Base-by-base conservation (phyloP, 441 rosid genomes). In the Gossypium schwendimanii region DNA sequence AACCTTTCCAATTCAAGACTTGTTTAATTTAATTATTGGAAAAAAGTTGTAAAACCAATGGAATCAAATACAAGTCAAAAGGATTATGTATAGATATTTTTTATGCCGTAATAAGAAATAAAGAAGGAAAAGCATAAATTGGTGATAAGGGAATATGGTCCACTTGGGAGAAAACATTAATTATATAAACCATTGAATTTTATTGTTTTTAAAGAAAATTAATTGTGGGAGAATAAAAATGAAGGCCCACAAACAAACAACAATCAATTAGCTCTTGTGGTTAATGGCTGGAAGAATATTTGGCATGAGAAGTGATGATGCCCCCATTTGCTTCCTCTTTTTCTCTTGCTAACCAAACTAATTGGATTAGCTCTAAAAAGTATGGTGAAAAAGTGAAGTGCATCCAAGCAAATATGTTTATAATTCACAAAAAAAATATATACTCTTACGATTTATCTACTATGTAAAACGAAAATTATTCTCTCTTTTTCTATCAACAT, bases 231-330 rank as follows among this genome's bases (percentile, higher is more conserved):
- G 44, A 71, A 63, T 54, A 68, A 47, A 59, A 61, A 75, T 33
- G 47, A 74, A 47, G 92, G 81, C 84, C 92, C 91, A 85, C 92
- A 73, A 72, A 76, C 80, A 80, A 84, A 79, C 81, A 83, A 70
- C 77, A 84, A 28, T 87, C 86, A 76, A 77, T 81, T 81, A 80
- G 82, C 73, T 63, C 77, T 80, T 75, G 86, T 84, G 88, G 79
- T 81, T 71, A 78, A 81, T 63, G 78, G 75, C 2, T 59, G 63
- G 63, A 59, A 57, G 63, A 59, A 62, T 61, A 63, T 65, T 65
- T 78, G 84, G 71, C 81, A 78, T 77, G 74, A 73, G 86, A 78
- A 76, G 86, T 84, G 83, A 89, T 89, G 81, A 89, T 86, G 81
- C 80, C 81, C 66, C 3, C 55, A 50, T 15, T 15, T 15, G 21